These are phyloP conservation scores for Zoysia japonica DNA, from an alignment of 176 grass and related monocot genomes.

Conservation along the genomic window DNA sequence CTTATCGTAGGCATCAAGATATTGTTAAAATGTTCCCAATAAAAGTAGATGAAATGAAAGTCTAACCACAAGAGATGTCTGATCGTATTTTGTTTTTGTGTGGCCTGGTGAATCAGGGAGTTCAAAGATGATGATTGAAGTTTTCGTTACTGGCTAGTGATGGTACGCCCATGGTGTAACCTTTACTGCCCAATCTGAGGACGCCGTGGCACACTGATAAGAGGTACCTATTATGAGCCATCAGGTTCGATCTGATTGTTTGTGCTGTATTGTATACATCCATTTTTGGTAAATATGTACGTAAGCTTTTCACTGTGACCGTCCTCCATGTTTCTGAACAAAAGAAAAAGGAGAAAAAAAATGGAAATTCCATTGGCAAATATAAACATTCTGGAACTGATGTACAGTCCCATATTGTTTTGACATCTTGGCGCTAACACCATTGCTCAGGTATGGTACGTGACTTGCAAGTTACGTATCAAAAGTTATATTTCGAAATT, in stretches of 20 bases:
- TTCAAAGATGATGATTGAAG: conserved; percentile 83
- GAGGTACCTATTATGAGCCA: conserved; percentile 23
- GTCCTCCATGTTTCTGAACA: background rate
- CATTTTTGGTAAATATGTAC: conserved; percentile 39
- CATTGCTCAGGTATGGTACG: no score
- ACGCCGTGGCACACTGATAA: background rate
- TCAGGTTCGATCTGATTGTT: conserved; percentile 31
- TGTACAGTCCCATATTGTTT: conserved; percentile 5
- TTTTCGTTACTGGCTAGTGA: background rate
- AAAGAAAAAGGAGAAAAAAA: background rate
- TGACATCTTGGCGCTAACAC: background rate
- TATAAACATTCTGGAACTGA: background rate
- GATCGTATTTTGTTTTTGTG: background rate
- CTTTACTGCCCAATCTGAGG: conserved; percentile 14
- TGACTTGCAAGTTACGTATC: no score
- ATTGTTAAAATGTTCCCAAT: background rate
- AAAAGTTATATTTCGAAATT: no score
- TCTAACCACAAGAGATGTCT: background rate
- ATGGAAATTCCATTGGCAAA: background rate
- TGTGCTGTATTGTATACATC: conserved; percentile 38
- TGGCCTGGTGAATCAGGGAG: conserved; percentile 50
- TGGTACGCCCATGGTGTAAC: conserved; percentile 3
- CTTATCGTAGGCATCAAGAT: background rate
- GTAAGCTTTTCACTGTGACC: background rate
- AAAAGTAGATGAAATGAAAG: background rate